phyloP scores from a whole-genome alignment of 108 stramenopile genomes.

The Mediolabrus comicus region DNA sequence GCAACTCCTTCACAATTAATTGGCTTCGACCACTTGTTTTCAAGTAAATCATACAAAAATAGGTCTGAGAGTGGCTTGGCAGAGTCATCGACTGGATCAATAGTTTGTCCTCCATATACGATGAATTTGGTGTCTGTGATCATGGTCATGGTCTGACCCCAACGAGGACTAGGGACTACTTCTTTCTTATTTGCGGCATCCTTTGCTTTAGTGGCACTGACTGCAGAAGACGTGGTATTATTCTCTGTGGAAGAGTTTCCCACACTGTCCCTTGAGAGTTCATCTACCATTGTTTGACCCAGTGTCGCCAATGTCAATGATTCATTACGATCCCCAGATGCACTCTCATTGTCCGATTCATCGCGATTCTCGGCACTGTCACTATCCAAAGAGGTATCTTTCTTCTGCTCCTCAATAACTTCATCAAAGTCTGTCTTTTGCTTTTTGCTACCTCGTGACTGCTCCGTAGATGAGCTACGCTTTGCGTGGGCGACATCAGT shows the following conservation, averaged over 20 bases:
- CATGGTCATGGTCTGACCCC: conserved; percentile 82
- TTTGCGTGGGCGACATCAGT: neutral
- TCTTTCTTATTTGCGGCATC: neutral
- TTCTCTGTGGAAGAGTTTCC: neutral
- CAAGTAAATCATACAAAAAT: conserved; percentile 55
- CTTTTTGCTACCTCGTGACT: neutral
- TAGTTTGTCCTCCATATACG: conserved; percentile 81
- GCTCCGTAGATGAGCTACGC: neutral
- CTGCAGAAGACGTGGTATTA: neutral
- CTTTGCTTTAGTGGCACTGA: neutral
- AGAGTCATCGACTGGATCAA: conserved; percentile 33
- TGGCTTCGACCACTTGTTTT: conserved; percentile 61
- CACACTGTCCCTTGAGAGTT: neutral
- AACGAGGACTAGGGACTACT: conserved; percentile 57
- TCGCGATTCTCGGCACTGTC: neutral
- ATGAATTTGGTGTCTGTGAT: conserved; percentile 66
- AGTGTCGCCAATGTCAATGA: neutral
- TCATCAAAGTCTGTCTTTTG: neutral
- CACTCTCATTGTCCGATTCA: too few relatives aligned
- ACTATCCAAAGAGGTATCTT: neutral
- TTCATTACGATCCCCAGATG: neutral
- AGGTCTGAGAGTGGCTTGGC: conserved; percentile 57
- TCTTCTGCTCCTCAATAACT: neutral
- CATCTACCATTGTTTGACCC: neutral
- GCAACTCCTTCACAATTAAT: conserved; percentile 68